Conservation (phyloP, 805 yeast genomes). For the Suhomyces emberorum region DNA sequence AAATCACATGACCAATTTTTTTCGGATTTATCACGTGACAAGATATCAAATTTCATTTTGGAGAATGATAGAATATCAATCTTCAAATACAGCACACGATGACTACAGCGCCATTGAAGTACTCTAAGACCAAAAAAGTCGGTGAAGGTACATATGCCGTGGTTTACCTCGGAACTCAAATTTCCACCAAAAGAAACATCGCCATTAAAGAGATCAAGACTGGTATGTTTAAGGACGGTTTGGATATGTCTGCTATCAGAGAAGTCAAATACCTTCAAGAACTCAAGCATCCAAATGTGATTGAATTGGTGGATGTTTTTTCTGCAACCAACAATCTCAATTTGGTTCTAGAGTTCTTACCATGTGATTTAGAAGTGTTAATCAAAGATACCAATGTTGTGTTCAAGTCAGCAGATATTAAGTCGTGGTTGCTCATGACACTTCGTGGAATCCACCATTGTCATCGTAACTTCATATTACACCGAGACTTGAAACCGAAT, state of each 20-base stretch:
- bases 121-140: slow-evolving; percentile 70
- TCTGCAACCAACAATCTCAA: slow-evolving; percentile 65
- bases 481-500: slow-evolving; percentile 91
- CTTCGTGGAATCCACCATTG: slow-evolving; percentile 93
- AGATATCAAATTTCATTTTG: too few relatives aligned
- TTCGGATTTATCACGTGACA: too few relatives aligned
- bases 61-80: too few relatives aligned
- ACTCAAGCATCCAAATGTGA: slow-evolving; percentile 68
- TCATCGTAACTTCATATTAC: slow-evolving; percentile 85
- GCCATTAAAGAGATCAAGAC: slow-evolving; percentile 97
- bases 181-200: slow-evolving; percentile 52
- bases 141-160: slow-evolving; percentile 99
- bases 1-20: too few relatives aligned
- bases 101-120: slow-evolving; percentile 14
- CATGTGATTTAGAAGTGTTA: slow-evolving; percentile 86
- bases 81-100: too few relatives aligned
- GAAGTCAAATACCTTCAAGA: slow-evolving; percentile 90
- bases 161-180: slow-evolving; percentile 78
- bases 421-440: slow-evolving; percentile 93
- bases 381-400: slow-evolving; percentile 75
- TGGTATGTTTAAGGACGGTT: slow-evolving; percentile 90
- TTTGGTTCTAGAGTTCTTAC: slow-evolving; percentile 87
- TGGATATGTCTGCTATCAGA: slow-evolving; percentile 96
- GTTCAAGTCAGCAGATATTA: slow-evolving; percentile 83
- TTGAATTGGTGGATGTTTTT: slow-evolving; percentile 86